Base-by-base conservation (phyloP, 2,329 filamentous ascomycete species). In the Gnomoniopsis smithogilvyi region DNA sequence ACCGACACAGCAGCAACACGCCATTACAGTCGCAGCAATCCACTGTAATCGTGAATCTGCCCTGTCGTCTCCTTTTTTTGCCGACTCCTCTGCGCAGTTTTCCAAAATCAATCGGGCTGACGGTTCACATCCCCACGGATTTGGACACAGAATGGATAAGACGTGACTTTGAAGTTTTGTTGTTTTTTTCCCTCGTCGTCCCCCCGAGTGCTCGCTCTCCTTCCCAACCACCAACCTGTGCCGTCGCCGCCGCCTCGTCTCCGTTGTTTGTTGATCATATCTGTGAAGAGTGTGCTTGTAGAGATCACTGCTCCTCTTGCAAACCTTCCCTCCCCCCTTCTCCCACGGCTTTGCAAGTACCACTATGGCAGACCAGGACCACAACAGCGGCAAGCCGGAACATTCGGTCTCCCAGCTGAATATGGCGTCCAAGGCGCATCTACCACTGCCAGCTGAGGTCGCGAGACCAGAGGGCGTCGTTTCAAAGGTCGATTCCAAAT, bases 401-500 rank as follows among this genome's bases (percentile, higher is more conserved):
- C 19, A 54, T 22, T 46, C 57, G 50, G 60, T 50, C 24, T 56
- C 57, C 14, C 53, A 57, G 54, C 36, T 60, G n/a, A 43, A 49
- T 41, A 45, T 61, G 47, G 57, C 56, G 36, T 22, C 54, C 47
- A 54, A 54, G 33, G n/a, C 54, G 12, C 34, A 36, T 47, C 30
- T 62, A 1, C 47, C 56, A 7, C 56, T 56, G 11, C n/a, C 59
- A 15, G 48, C 60, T 22, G 34, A 54, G 3, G 26, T 51, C 51
- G 59, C 41, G 51, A 48, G 26, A 33, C 34, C 34, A 34, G 59
- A 59, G 12, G 34, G 24, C 41, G 56, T 38, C 15, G 26, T 4
- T 4, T 11, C 41, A 24, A 55, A 46, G 17, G 30, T 34, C 19
- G 48, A 54, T 26, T 52, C 34, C 26, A 65, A 65, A 73, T 94